phyloP scores from a whole-genome alignment of 2,329 filamentous ascomycete species.

The Exserohilum rostratum region DNA sequence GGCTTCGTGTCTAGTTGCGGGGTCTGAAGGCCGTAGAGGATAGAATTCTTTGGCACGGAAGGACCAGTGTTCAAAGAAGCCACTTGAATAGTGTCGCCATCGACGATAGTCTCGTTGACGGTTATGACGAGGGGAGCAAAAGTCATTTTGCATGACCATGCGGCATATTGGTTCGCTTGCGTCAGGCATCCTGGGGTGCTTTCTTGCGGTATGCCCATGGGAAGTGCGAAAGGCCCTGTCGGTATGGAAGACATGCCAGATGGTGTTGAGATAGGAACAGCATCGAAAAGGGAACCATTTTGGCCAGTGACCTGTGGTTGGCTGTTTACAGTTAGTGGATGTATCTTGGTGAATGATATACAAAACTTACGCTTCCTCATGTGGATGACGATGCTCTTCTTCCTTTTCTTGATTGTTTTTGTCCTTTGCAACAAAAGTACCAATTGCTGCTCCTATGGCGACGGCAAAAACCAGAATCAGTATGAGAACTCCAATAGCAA shows the following conservation, averaged over 20 bases:
- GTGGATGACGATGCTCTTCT: constrained; percentile 17
- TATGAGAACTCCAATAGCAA: constrained; percentile 55
- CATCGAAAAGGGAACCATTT: constrained; percentile 57
- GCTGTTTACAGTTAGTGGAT: constrained; percentile 31
- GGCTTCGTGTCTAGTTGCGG: constrained; percentile 57
- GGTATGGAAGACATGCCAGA: constrained; percentile 54
- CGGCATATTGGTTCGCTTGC: constrained; percentile 51
- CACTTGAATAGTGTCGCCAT: constrained; percentile 16
- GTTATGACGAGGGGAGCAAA: constrained; percentile 43
- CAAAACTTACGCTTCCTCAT: constrained; percentile 40
- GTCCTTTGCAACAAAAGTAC: constrained; percentile 57
- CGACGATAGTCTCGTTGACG: constrained; percentile 27
- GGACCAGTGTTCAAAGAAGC: constrained; percentile 34
- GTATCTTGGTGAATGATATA: background rate
- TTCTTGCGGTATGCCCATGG: constrained; percentile 54
- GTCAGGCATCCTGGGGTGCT: constrained; percentile 58
- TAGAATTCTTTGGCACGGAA: constrained; percentile 47
- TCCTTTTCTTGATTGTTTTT: constrained; percentile 24
- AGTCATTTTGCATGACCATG: constrained; percentile 58
- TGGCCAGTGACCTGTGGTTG: constrained; percentile 55
- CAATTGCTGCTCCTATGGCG: constrained; percentile 60
- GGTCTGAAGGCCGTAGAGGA: constrained; percentile 68
- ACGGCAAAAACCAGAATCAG: constrained; percentile 55
- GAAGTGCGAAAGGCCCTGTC: constrained; percentile 58
- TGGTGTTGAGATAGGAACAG: constrained; percentile 57